Conservation (phyloP, 805 yeast species). For the Sugiyamaella mastotermitis region DNA sequence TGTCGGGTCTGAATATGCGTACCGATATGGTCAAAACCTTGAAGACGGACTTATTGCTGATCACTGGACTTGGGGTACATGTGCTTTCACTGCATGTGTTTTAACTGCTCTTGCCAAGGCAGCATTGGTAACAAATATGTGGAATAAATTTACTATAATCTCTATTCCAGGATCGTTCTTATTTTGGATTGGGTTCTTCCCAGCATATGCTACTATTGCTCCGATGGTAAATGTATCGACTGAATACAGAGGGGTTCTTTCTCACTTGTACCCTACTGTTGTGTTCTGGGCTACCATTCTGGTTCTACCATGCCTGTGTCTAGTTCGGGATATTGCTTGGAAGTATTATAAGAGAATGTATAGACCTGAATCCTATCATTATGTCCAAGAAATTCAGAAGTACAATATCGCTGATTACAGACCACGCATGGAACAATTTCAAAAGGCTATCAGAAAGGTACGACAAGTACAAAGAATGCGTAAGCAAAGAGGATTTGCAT, state of each 20-base stretch:
- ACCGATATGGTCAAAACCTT: constrained; percentile 59
- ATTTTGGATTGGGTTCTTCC: constrained; percentile 81
- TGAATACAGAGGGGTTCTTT: constrained; percentile 77
- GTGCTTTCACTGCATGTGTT: constrained; percentile 79
- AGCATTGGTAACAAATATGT: constrained; percentile 80
- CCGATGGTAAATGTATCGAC: constrained; percentile 76
- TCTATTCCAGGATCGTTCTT: constrained; percentile 94
- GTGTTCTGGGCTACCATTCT: constrained; percentile 80
- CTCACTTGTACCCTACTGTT: constrained; percentile 68
- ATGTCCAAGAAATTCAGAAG: constrained; percentile 95
- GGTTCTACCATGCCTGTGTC: constrained; percentile 70
- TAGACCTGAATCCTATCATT: constrained; percentile 86
- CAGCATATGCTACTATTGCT: constrained; percentile 78
- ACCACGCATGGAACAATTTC: constrained; percentile 96
- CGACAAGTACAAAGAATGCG: constrained; percentile 98
- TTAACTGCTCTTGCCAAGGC: constrained; percentile 93
- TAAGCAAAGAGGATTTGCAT: constrained; percentile 97
- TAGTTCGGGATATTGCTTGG: constrained; percentile 87
- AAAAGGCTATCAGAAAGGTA: constrained; percentile 92
- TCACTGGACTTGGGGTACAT: constrained; percentile 95
- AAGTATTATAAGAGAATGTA: constrained; percentile 90
- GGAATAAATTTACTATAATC: constrained; percentile 88
- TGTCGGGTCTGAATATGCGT: constrained; percentile 63
- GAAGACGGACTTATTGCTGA: constrained; percentile 64
- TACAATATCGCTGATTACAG: constrained; percentile 87